phyloP scores from a whole-genome alignment of 139 green algal species.

The Picochlorum sp. region DNA sequence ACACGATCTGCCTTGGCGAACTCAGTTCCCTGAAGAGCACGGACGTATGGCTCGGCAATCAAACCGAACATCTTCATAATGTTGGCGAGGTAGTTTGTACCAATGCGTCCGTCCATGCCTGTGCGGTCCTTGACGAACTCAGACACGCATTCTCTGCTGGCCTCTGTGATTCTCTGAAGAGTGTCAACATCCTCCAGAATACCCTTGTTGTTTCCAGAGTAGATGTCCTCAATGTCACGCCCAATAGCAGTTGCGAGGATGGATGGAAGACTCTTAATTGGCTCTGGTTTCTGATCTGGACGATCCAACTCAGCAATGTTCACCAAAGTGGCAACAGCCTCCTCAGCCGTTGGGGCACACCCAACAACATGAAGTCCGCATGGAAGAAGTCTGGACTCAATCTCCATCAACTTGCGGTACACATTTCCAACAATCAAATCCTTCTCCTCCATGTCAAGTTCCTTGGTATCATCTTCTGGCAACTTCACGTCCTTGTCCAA shows the following conservation, averaged over 20 bases:
- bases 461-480: constrained; percentile 59
- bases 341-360: constrained; percentile 75
- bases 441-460: constrained; percentile 66
- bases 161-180: constrained; percentile 55
- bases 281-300: constrained; percentile 56
- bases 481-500: constrained; percentile 92
- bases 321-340: constrained; percentile 95
- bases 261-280: constrained; percentile 80
- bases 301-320: constrained; percentile 98
- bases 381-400: constrained; percentile 94
- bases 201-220: constrained; percentile 74
- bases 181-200: constrained; percentile 84
- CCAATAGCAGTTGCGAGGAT: constrained; percentile 82
- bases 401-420: constrained; percentile 96
- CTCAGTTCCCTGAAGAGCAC: constrained; percentile 44
- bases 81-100: constrained; percentile 25
- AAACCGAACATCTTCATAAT: constrained; percentile 25
- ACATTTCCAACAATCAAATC: constrained; percentile 78
- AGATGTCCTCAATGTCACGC: constrained; percentile 90
- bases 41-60: constrained; percentile 62
- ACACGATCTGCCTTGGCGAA: constrained; percentile 70
- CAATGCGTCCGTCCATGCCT: constrained; percentile 46
- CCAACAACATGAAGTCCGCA: constrained; percentile 97
- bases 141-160: constrained; percentile 55
- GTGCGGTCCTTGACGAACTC: constrained; percentile 85